phyloP scores from a whole-genome alignment of 768 basidiomycete genomes.

The Pulveroboletus sp. region DNA sequence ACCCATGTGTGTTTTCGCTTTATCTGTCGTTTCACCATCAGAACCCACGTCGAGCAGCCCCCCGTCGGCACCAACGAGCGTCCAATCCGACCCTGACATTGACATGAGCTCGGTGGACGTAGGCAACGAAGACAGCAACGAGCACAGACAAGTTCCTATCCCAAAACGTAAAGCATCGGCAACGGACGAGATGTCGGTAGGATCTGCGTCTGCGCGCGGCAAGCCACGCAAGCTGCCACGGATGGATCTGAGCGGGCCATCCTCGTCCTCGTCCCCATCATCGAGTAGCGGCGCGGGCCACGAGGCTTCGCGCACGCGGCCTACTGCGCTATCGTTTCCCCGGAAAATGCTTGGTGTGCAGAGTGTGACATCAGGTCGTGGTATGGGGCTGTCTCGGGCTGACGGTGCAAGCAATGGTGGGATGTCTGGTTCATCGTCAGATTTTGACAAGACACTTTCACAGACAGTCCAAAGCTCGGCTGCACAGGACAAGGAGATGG shows the following conservation, averaged over 20 bases:
- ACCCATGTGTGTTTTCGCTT: neutral
- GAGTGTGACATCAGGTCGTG: neutral
- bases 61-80: constrained; percentile 10
- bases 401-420: neutral
- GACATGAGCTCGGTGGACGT: constrained; percentile 13
- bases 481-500: constrained; percentile 5
- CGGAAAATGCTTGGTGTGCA: neutral
- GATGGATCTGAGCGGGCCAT: constrained; percentile 5
- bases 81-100: constrained; percentile 12
- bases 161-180: constrained; percentile 25
- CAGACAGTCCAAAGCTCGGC: constrained; percentile 10
- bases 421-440: constrained; percentile 12
- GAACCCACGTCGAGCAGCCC: constrained; percentile 21
- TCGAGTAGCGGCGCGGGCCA: neutral
- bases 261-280: neutral
- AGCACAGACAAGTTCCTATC: constrained; percentile 12
- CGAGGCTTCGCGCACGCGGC: constrained; percentile 6
- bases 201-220: neutral
- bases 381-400: neutral
- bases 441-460: constrained; percentile 14
- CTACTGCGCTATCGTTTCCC: neutral
- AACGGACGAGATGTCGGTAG: constrained; percentile 6
- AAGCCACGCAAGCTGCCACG: constrained; percentile 20
- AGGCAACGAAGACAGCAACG: constrained; percentile 20
- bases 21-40: neutral